Conservation (phyloP, 1,139 yeast species). For the Candida smagusa region DNA sequence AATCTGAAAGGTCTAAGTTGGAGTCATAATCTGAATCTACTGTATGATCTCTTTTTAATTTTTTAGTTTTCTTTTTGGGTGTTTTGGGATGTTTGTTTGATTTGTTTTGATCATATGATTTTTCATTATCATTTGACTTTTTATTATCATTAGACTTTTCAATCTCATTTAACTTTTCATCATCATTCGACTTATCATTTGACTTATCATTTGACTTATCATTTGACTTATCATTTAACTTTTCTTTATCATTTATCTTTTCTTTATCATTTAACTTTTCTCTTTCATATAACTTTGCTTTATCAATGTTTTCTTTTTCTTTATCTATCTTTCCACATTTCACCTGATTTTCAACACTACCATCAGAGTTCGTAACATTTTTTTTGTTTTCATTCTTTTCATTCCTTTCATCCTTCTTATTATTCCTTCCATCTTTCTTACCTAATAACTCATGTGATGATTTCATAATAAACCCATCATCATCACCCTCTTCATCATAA, state of each 20-base stretch:
- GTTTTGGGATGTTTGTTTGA: background rate
- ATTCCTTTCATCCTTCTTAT: constrained; percentile 2
- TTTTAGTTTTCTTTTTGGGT: too few relatives aligned
- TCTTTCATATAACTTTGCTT: too few relatives aligned
- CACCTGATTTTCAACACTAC: background rate
- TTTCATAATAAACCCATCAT: constrained; percentile 36
- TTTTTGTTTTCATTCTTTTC: constrained; percentile 6
- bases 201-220: background rate
- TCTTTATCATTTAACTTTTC: too few relatives aligned
- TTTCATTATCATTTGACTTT: too few relatives aligned
- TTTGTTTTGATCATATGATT: background rate
- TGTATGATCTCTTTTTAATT: constrained; percentile 20
- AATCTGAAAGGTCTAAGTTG: constrained; percentile 22
- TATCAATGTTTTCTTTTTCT: background rate
- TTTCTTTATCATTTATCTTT: too few relatives aligned
- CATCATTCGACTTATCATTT: background rate
- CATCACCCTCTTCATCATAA: constrained; percentile 29
- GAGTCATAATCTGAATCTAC: constrained; percentile 29
- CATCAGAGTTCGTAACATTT: constrained; percentile 3
- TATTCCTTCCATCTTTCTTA: constrained; percentile 20
- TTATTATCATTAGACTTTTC: too few relatives aligned
- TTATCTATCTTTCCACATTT: background rate
- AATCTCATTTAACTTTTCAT: too few relatives aligned
- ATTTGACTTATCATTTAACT: background rate
- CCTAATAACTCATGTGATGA: constrained; percentile 48